Evolutionary conservation across 2,329 filamentous ascomycete genomes (phyloP), one percentile per base, ranked within the genome.

Genomic region (Aureobasidium sp.): DNA sequence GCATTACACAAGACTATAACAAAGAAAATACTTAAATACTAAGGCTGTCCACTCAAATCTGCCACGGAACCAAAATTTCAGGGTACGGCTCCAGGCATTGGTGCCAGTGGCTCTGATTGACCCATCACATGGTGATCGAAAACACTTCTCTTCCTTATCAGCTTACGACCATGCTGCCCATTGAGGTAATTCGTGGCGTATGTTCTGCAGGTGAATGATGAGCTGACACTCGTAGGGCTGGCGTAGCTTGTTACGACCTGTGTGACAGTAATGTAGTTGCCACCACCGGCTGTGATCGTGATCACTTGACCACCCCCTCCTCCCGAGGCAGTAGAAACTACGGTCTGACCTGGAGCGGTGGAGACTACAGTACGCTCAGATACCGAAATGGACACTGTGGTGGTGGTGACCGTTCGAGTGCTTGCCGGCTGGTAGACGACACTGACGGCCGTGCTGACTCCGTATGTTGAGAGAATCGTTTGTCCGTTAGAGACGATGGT

Each of bases 181-280:
- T 69, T 69, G 45, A 70, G 63, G 57, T 71, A 70, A 39, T 70
- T 69, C 6, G 70, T 70, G 24, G 66, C 61, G 31, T 67, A 67
- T 14, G 66, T 70, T 27, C 69, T 60, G 53, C 69, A 70, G 5
- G 68, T 67, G 40, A 67, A 70, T 5, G 49, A 64, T 15, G 64
- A 66, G 29, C 53, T 65, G 15, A 37, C 52, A 44, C 61, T 68
- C 27, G 58, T 63, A 6, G 63, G 64, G 6, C 31, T 56, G 3
- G 63, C 50, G 27, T 62, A 65, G 8, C 63, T 63, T 1, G 63
- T 66, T 2, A 63, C 64, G 0, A 66, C 64, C n/a, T 66, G 53
- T 12, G 66, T 69, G 5, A 68, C 63, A 14, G 67, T 68, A 17
- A 67, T 59, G 5, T 61, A 64, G 31, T 65, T 62, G n/a, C 67